Conservation (phyloP, 768 basidiomycete species). For the Cystobasidium onofrii region DNA sequence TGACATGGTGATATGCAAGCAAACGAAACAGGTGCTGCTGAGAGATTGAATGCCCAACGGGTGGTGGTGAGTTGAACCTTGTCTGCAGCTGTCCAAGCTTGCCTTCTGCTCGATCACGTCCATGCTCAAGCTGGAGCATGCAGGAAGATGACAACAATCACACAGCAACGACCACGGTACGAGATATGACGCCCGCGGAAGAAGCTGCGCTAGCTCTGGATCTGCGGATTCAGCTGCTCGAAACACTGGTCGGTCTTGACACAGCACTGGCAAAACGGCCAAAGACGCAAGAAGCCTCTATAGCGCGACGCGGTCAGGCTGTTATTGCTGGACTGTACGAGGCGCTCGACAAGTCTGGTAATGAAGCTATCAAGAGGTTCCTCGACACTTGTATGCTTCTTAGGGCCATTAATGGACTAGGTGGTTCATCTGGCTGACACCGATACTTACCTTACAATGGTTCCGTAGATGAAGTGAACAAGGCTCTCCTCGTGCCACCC, state of each 20-base stretch:
- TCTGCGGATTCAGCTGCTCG: constrained; percentile 40
- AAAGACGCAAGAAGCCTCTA: not conserved
- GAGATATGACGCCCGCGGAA: not conserved
- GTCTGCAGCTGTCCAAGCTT: not conserved
- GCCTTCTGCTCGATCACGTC: not conserved
- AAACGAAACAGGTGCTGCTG: no score
- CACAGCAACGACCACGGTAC: not conserved
- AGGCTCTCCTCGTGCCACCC: constrained; percentile 33
- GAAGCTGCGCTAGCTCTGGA: constrained; percentile 30
- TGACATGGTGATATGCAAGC: not conserved
- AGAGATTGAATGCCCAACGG: no score
- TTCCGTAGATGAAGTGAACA: constrained; percentile 37
- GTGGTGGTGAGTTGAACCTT: no score
- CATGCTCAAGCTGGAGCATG: not conserved
- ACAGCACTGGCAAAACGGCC: constrained; percentile 5
- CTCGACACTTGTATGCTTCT: constrained; percentile 35
- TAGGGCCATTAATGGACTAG: not conserved
- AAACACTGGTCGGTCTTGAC: constrained; percentile 33
- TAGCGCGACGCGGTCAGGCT: constrained; percentile 24
- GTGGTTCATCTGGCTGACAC: not conserved
- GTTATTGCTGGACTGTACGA: constrained; percentile 25
- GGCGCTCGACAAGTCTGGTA: constrained; percentile 22
- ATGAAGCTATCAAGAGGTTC: constrained; percentile 38
- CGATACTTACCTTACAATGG: not conserved
- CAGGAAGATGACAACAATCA: not conserved